Evolutionary conservation across 164 flowering plant species (phyloP).

Genomic region (Euptelea pleiosperma): DNA sequence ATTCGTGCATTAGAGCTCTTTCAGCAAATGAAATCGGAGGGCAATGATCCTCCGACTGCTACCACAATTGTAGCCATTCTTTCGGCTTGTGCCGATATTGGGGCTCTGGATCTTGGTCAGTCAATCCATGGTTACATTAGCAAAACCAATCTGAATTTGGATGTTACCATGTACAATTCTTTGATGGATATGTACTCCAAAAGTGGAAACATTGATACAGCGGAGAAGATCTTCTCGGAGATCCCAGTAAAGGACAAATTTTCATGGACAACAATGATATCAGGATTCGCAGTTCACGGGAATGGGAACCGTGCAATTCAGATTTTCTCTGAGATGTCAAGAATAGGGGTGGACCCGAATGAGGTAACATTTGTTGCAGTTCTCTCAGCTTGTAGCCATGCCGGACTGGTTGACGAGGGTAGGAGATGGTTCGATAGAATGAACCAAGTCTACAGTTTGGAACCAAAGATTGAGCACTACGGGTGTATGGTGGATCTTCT

Average conservation of each 20-base stretch:
- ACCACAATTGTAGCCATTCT: constrained; percentile 33
- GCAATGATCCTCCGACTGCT: constrained; percentile 23
- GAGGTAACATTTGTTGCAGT: constrained; percentile 33
- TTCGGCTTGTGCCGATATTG: constrained; percentile 39
- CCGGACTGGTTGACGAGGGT: constrained; percentile 36
- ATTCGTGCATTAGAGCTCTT: constrained; percentile 33
- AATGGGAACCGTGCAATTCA: constrained; percentile 26
- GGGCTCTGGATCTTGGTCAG: constrained; percentile 36
- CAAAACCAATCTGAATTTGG: constrained; percentile 22
- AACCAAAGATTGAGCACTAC: constrained; percentile 30
- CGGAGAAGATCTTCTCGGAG: constrained; percentile 20
- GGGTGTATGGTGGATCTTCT: constrained; percentile 39
- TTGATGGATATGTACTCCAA: constrained; percentile 40
- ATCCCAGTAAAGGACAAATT: constrained; percentile 26
- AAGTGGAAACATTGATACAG: constrained; percentile 29
- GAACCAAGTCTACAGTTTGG: constrained; percentile 11
- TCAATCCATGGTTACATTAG: constrained; percentile 26
- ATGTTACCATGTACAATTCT: constrained; percentile 29
- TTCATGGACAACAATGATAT: constrained; percentile 39
- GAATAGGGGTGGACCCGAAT: constrained; percentile 23
- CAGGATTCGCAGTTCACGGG: constrained; percentile 33
- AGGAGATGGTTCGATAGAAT: constrained; percentile 19
- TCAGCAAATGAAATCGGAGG: constrained; percentile 26
- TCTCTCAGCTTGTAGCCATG: constrained; percentile 41
- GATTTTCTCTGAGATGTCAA: constrained; percentile 29